Base-by-base conservation (phyloP, 257 asterid species). In the Coffea canephora region DNA sequence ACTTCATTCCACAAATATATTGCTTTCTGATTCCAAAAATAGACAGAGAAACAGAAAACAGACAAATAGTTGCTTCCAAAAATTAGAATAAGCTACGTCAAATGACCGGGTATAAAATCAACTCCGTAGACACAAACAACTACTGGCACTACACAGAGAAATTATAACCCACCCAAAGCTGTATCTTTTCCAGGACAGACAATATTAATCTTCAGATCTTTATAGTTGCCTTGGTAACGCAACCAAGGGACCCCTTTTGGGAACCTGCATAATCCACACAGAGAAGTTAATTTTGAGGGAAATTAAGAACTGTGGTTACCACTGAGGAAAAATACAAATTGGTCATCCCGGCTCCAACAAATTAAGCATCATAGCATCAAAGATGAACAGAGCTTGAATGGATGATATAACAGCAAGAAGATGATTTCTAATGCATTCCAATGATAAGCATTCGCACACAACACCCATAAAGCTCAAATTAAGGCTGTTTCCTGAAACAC, bases 171-270 rank as follows among this genome's bases (percentile, higher is more conserved):
- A 96, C 99, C 99, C 79, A 95, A 79, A 78, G 77, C 75, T 69
- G 85, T 39, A 79, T 94, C 98, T 88, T 94, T 96, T 76, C 99
- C 99, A 0, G 98, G 99, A 77, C 93, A 92, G 75, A 94, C 95
- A 82, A 96, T 83, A 81, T 84, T 89, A 79, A 96, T 80, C 81
- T 87, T 77, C 75, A 94, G 85, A 88, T 87, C 91, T 81, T 86
- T 92, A 79, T 91, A 92, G 77, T 86, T 87, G 27, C 99, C 99
- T 55, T 41, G 82, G 89, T 90, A 94, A 78, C 92, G 88, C 87
- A 94, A 88, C 99, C 99, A 96, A 15, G 99, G 99, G 39, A 92
- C 97, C 49, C 96, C 97, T 80, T 91, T 87, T 0, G 99, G 98
- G 66, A 91, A 96, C 89, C 99, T 96, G 91, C 89, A 50, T 45